phyloP scores from a whole-genome alignment of 805 yeast species.

The Ogataea glucozyma region DNA sequence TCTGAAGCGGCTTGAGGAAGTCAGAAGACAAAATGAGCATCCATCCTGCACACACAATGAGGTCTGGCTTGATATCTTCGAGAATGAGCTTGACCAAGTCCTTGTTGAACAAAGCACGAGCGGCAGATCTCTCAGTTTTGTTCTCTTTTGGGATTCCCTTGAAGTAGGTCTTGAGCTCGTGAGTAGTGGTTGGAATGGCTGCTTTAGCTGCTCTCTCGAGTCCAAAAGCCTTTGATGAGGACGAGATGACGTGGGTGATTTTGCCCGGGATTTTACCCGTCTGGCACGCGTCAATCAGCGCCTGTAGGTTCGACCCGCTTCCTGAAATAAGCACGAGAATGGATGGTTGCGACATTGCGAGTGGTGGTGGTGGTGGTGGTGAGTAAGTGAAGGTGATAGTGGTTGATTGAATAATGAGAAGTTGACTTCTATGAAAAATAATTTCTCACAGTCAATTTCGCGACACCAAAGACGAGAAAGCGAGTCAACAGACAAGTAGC shows the following conservation, averaged over 20 bases:
- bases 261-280: conserved; percentile 42
- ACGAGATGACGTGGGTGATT: conserved; percentile 80
- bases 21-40: conserved; percentile 84
- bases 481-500: no score
- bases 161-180: conserved; percentile 71
- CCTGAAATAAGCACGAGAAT: conserved; percentile 90
- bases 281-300: conserved; percentile 73
- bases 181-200: conserved; percentile 69
- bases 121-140: conserved; percentile 52
- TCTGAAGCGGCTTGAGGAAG: conserved; percentile 65
- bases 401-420: not conserved
- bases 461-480: no score
- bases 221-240: conserved; percentile 85
- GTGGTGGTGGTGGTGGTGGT: not conserved
- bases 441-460: not conserved
- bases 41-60: conserved; percentile 99
- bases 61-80: conserved; percentile 60
- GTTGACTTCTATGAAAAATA: not conserved
- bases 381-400: not conserved
- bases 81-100: conserved; percentile 75
- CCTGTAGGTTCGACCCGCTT: conserved; percentile 93
- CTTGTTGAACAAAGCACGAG: conserved; percentile 70
- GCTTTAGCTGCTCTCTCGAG: conserved; percentile 73
- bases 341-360: conserved; percentile 16
- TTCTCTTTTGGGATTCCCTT: conserved; percentile 73